A percentile compares a stretch with the other conserved stretches of the same genome.
Conservation (phyloP, 129 eudicot species). For the Artemisia tridentata region DNA sequence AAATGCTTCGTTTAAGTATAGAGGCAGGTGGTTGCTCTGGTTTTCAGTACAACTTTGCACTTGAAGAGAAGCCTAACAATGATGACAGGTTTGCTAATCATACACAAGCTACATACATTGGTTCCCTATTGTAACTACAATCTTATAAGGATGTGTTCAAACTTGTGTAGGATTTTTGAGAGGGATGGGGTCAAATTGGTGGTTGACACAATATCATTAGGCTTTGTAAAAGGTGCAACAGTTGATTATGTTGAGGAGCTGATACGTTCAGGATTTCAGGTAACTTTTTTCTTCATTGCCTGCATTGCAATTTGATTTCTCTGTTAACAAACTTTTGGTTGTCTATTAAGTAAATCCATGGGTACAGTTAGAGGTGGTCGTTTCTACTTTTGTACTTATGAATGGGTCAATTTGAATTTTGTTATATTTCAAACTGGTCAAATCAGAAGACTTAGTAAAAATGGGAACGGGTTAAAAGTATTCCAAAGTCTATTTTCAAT, state of each 20-base stretch:
- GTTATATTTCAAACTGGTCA: too few relatives aligned
- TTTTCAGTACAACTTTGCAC: slow-evolving; percentile 81
- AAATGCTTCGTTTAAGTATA: slow-evolving; percentile 86
- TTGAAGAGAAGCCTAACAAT: slow-evolving; percentile 67
- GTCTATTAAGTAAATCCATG: too few relatives aligned
- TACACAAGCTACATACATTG: not conserved
- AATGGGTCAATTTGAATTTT: too few relatives aligned
- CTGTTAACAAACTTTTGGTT: not conserved
- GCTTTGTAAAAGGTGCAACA: slow-evolving; percentile 92
- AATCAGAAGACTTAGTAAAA: too few relatives aligned
- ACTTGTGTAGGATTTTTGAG: slow-evolving; percentile 68
- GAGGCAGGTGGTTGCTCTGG: slow-evolving; percentile 99
- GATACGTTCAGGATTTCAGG: slow-evolving; percentile 96
- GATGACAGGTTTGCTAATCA: slow-evolving; percentile 74
- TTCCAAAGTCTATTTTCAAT: too few relatives aligned
- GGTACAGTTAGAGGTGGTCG: too few relatives aligned
- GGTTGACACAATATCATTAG: slow-evolving; percentile 82
- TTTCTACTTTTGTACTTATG: too few relatives aligned
- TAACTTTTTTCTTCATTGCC: slow-evolving; percentile 20
- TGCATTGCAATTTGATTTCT: not conserved
- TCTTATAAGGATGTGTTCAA: slow-evolving; percentile 13
- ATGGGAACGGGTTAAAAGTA: too few relatives aligned
- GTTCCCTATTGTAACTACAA: not conserved
- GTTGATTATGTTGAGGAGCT: slow-evolving; percentile 98
- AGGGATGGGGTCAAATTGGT: slow-evolving; percentile 90